These are phyloP conservation scores for Phytophthora syringae DNA, from an alignment of 352 stramenopile species.

Conservation along the genomic window DNA sequence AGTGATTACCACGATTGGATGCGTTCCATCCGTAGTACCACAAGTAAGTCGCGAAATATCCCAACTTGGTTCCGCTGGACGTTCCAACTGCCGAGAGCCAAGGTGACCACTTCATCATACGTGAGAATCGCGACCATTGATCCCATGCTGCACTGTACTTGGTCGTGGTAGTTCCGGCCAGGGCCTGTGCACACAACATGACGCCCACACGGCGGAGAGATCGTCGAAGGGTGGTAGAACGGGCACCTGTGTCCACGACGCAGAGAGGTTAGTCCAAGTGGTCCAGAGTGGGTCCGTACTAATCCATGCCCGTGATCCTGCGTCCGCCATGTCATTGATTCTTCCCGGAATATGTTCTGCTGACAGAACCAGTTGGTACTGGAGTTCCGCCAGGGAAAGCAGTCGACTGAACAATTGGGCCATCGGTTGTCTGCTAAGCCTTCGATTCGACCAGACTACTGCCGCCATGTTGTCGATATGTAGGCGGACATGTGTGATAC, in stretches of 20 bases:
- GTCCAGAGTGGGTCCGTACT: neutral
- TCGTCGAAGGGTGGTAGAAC: conserved; percentile 18
- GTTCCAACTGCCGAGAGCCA: neutral
- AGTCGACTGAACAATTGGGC: conserved; percentile 23
- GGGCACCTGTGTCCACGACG: conserved; percentile 15
- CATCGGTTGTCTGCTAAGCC: neutral
- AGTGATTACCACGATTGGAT: neutral
- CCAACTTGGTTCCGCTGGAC: neutral
- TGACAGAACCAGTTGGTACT: no score
- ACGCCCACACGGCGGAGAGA: conserved; percentile 20
- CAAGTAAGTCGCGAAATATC: neutral
- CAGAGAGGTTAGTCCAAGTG: conserved; percentile 22
- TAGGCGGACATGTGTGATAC: conserved; percentile 3
- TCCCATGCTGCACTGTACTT: conserved; percentile 19
- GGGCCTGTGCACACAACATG: conserved; percentile 6
- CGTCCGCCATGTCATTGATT: no score
- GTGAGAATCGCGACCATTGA: conserved; percentile 11
- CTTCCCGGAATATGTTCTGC: no score
- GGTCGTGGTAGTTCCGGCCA: conserved; percentile 16
- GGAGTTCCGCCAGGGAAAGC: conserved; percentile 6
- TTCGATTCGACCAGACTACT: conserved; percentile 4
- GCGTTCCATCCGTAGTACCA: neutral
- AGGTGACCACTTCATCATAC: neutral
- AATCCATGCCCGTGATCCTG: no score
- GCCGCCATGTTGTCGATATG: conserved; percentile 30